These are phyloP conservation scores for Kazachstania bromeliacearum DNA, from an alignment of 805 yeast genomes.

Conservation along the genomic window DNA sequence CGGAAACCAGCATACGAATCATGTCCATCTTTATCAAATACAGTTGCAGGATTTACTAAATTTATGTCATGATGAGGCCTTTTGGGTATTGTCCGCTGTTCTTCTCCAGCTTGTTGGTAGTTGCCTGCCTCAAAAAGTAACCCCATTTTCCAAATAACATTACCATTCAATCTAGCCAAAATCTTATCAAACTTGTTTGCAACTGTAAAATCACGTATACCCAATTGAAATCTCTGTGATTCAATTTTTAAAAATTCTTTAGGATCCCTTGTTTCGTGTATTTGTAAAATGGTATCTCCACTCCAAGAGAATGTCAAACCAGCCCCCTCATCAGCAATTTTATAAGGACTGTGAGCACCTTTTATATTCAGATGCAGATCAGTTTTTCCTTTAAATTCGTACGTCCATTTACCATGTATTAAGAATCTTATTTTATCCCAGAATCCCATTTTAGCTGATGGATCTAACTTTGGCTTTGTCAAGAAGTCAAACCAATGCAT, in stretches of 20 bases:
- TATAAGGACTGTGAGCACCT: constrained; percentile 51
- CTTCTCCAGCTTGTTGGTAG: constrained; percentile 27
- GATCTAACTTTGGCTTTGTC: constrained; percentile 62
- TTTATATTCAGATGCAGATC: constrained; percentile 57
- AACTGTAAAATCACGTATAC: constrained; percentile 37
- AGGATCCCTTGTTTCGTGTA: constrained; percentile 43
- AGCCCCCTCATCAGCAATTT: constrained; percentile 45
- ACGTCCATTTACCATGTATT: constrained; percentile 43
- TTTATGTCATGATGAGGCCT: constrained; percentile 56
- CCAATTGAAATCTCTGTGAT: constrained; percentile 48
- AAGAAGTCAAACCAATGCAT: constrained; percentile 58
- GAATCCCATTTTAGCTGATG: constrained; percentile 53
- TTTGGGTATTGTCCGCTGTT: constrained; percentile 39
- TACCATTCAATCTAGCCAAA: constrained; percentile 53
- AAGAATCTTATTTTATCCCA: constrained; percentile 60
- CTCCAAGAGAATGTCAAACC: constrained; percentile 63
- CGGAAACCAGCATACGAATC: constrained; percentile 56
- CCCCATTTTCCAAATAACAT: constrained; percentile 73
- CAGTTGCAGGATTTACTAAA: constrained; percentile 47
- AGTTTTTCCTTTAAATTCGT: constrained; percentile 36
- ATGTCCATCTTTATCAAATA: constrained; percentile 34
- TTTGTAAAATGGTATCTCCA: constrained; percentile 39
- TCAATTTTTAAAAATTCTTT: constrained; percentile 43
- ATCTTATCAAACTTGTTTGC: constrained; percentile 34
- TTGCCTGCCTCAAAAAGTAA: constrained; percentile 59